Evolutionary conservation across 2,329 filamentous ascomycete species (phyloP).

Genomic region (Xylariaceae sp.): DNA sequence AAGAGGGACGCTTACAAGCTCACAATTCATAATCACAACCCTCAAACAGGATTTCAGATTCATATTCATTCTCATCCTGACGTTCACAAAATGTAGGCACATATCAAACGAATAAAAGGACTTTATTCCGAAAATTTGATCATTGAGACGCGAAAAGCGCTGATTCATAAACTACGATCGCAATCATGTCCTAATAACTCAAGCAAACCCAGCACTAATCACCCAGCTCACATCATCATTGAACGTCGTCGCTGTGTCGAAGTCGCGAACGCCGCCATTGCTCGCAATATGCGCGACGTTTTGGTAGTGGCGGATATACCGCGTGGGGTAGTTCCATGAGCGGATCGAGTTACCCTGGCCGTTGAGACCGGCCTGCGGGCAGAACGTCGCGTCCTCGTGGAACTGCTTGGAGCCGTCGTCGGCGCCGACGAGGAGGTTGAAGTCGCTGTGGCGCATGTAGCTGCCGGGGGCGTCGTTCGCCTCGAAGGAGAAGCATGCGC

Average conservation of each 20-base stretch:
- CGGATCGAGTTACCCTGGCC: slow-evolving; percentile 47
- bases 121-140: too few relatives aligned
- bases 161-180: not conserved
- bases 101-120: too few relatives aligned
- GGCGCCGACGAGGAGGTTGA: slow-evolving; percentile 44
- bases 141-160: not conserved
- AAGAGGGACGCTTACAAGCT: too few relatives aligned
- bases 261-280: slow-evolving; percentile 36
- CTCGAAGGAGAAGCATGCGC: slow-evolving; percentile 56
- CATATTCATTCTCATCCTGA: too few relatives aligned
- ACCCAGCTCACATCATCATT: slow-evolving; percentile 52
- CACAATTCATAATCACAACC: too few relatives aligned
- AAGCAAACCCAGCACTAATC: slow-evolving; percentile 39
- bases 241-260: slow-evolving; percentile 45
- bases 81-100: too few relatives aligned
- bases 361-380: slow-evolving; percentile 47
- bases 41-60: too few relatives aligned
- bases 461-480: slow-evolving; percentile 52
- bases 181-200: not conserved
- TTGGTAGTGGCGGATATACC: slow-evolving; percentile 51
- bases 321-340: slow-evolving; percentile 56
- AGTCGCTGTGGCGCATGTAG: slow-evolving; percentile 53
- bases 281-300: slow-evolving; percentile 33
- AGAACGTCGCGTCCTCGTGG: slow-evolving; percentile 59
- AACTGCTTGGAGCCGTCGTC: slow-evolving; percentile 54